Percentiles rank a stretch among this genome's conserved stretches.
Evolutionary conservation across 1,139 yeast species (phyloP).

Genomic region (Suhomyces anneliseae): DNA sequence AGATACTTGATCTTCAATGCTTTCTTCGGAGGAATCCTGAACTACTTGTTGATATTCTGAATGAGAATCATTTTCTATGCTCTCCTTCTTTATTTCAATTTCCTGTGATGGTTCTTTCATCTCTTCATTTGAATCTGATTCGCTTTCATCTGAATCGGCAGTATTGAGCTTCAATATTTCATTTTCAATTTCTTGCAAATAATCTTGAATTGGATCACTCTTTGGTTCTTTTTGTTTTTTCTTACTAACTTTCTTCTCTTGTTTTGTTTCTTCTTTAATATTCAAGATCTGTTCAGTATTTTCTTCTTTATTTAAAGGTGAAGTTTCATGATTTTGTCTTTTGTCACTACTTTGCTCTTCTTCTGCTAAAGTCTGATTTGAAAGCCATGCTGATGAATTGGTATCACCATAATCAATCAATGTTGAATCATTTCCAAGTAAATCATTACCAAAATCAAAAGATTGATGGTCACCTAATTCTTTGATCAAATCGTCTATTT

Average conservation of each 20-base stretch:
- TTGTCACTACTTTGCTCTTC: not conserved
- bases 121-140: not conserved
- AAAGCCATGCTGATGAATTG: not conserved
- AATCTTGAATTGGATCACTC: not conserved
- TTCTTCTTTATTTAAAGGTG: not conserved
- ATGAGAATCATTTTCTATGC: too few relatives aligned
- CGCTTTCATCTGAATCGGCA: not conserved
- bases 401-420: not conserved
- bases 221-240: not conserved
- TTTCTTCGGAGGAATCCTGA: too few relatives aligned
- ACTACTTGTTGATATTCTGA: too few relatives aligned
- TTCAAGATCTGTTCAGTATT: too few relatives aligned
- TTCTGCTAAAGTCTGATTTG: not conserved
- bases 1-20: too few relatives aligned
- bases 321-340: too few relatives aligned
- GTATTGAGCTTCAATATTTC: not conserved
- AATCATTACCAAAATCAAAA: not conserved
- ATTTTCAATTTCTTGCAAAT: not conserved
- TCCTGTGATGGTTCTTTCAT: not conserved
- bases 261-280: not conserved
- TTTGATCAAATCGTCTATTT: conserved; percentile 2
- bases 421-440: not conserved
- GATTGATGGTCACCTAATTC: not conserved
- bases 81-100: too few relatives aligned
- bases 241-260: too few relatives aligned